Evolutionary conservation across 2,329 filamentous ascomycete genomes (phyloP), one percentile per base, ranked within the genome.

Genomic region (Penicillium sp.): DNA sequence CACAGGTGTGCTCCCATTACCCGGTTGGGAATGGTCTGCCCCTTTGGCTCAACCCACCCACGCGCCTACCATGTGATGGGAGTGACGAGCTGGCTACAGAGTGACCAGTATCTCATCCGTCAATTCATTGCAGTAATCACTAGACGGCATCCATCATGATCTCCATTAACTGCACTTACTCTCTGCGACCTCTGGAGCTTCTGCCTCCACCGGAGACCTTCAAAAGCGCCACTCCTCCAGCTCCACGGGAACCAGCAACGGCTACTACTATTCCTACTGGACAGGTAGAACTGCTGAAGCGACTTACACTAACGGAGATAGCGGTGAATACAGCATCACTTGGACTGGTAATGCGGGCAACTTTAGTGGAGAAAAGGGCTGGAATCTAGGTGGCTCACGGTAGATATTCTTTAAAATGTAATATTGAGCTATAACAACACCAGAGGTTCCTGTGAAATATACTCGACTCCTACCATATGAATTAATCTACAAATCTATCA

Each of bases 301-400:
- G 3, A 36, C 33, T 2, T 36, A 16, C 9, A 18, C 33, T n/a
- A 16, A 36, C n/a, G 33, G 33, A 9, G 33, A 6, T 16, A 16
- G n/a, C n/a, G 33, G 33, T 36, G n/a, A 36, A 36, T 36, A 56
- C 16, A 52, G 49, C 23, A 47, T 56, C 36, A 56, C 46, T n/a
- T 53, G 53, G 53, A 24, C 39, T 16, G 43, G 50, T 13, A 23
- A 42, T 31, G 38, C n/a, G 6, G 53, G 53, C 9, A 51, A 56
- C 53, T 56, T 53, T 31, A 47, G 48, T 7, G 44, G 73, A 53
- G 82, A 81, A 29, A 84, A 83, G 69, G 81, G 82, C 36, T 84
- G 81, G 81, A 77, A 78, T 49, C 76, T 80, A n/a, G 81, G 81
- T 42, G 75, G 67, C 52, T 66, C 71, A 26, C 72, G 77, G 79